These are phyloP conservation scores for Fusarium virguliforme DNA, from an alignment of 2,329 filamentous ascomycete species.

Conservation along the genomic window DNA sequence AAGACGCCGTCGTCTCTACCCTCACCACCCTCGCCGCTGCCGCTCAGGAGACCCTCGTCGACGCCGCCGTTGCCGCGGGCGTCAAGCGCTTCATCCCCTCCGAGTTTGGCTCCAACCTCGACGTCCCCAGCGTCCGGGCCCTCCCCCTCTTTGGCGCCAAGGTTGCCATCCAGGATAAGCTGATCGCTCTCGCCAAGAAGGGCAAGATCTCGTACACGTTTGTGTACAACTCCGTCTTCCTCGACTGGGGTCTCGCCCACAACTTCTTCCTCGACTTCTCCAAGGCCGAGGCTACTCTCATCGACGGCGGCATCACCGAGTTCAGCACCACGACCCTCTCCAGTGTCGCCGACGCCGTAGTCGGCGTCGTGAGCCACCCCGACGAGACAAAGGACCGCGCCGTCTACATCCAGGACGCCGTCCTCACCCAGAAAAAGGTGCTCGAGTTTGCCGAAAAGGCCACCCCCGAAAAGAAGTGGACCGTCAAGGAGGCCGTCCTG, in stretches of 20 bases:
- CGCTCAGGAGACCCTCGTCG: conserved; percentile 62
- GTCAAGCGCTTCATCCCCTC: conserved; percentile 75
- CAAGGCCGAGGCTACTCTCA: conserved; percentile 60
- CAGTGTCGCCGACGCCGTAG: conserved; percentile 65
- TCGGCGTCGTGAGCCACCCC: conserved; percentile 64
- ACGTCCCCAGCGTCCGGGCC: conserved; percentile 53
- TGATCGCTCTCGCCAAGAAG: conserved; percentile 60
- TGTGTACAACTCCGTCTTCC: conserved; percentile 69
- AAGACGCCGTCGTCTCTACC: conserved; percentile 69
- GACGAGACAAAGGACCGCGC: conserved; percentile 69
- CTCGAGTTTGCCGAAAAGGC: conserved; percentile 65
- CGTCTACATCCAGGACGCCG: conserved; percentile 63
- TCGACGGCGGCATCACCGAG: conserved; percentile 65
- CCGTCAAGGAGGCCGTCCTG: conserved; percentile 57
- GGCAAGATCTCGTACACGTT: conserved; percentile 68
- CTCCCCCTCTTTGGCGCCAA: conserved; percentile 71
- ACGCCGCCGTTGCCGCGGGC: conserved; percentile 72
- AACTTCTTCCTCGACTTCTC: conserved; percentile 63
- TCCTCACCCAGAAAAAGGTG: conserved; percentile 63
- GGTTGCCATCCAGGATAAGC: conserved; percentile 57
- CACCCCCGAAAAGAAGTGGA: conserved; percentile 64
- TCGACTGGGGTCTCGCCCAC: conserved; percentile 69
- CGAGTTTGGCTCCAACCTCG: conserved; percentile 66
- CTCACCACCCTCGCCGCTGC: conserved; percentile 59
- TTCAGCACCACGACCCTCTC: conserved; percentile 67